Conservation (phyloP, 1,139 yeast genomes). For the Sugiyamaella xylanicola region DNA sequence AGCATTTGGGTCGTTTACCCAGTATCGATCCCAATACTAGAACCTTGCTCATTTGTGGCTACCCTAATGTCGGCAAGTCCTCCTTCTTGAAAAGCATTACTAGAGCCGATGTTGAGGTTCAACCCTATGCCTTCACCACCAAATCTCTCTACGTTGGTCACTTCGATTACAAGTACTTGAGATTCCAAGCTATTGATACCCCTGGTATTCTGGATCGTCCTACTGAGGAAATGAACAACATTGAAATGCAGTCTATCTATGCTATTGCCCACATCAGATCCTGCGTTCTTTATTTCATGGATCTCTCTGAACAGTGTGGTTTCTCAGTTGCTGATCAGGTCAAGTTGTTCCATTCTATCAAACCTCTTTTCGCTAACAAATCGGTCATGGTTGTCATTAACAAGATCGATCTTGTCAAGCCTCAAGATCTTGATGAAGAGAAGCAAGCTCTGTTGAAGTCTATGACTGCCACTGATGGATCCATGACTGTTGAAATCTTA, state of each 20-base stretch:
- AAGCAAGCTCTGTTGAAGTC: slow-evolving; percentile 72
- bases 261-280: slow-evolving; percentile 98
- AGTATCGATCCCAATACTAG: slow-evolving; percentile 98
- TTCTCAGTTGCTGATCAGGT: slow-evolving; percentile 97
- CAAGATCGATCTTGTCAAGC: slow-evolving; percentile 85
- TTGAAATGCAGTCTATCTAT: slow-evolving; percentile 98
- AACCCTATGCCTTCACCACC: slow-evolving; percentile 98
- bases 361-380: slow-evolving; percentile 95
- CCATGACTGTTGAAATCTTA: slow-evolving; percentile 71
- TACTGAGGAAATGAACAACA: slow-evolving; percentile 98
- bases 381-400: slow-evolving; percentile 94
- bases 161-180: slow-evolving; percentile 92
- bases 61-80: slow-evolving; percentile 98
- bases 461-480: slow-evolving; percentile 38
- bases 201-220: slow-evolving; percentile 99
- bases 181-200: slow-evolving; percentile 98
- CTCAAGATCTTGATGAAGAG: slow-evolving; percentile 79
- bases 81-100: slow-evolving; percentile 91
- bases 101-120: slow-evolving; percentile 98
- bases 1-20: slow-evolving; percentile 97
- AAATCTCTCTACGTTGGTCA: slow-evolving; percentile 95
- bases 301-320: slow-evolving; percentile 98
- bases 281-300: slow-evolving; percentile 96
- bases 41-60: slow-evolving; percentile 95
- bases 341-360: slow-evolving; percentile 92